These are phyloP conservation scores for Gardenia jasminoides DNA, from an alignment of 257 asterid species.

Conservation along the genomic window DNA sequence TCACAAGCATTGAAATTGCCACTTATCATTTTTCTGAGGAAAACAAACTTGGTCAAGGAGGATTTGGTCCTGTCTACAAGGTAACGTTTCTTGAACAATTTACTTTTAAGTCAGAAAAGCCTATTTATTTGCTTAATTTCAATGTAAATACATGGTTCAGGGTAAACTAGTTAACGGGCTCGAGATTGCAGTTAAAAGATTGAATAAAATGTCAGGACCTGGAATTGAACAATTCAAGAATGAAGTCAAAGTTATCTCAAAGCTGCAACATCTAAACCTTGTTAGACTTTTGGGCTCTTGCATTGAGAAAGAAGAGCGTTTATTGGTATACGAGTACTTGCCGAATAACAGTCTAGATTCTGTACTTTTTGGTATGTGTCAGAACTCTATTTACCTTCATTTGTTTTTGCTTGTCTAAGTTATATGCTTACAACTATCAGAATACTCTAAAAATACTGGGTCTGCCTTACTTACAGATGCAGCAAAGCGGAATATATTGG, in stretches of 20 bases:
- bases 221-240: conserved; percentile 1
- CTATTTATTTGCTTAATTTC: background rate
- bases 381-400: too few species aligned
- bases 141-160: background rate
- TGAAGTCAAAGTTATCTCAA: background rate
- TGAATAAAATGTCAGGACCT: background rate
- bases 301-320: background rate
- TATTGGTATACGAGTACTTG: background rate
- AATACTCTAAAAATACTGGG: too few species aligned
- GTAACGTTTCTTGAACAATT: background rate
- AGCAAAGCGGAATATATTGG: background rate
- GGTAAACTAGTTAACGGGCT: background rate
- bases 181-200: background rate
- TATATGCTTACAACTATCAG: too few species aligned
- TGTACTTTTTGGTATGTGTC: too few species aligned
- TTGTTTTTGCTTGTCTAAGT: too few species aligned
- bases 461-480: too few species aligned
- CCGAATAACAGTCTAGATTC: too few species aligned
- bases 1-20: background rate
- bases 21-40: background rate
- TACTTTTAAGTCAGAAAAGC: background rate
- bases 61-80: conserved; percentile 2
- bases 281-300: background rate
- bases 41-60: conserved; percentile 1
- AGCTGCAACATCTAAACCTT: background rate